Evolutionary conservation across 345 rosid genomes (phyloP).

Genomic region (Lagerstroemia speciosa): DNA sequence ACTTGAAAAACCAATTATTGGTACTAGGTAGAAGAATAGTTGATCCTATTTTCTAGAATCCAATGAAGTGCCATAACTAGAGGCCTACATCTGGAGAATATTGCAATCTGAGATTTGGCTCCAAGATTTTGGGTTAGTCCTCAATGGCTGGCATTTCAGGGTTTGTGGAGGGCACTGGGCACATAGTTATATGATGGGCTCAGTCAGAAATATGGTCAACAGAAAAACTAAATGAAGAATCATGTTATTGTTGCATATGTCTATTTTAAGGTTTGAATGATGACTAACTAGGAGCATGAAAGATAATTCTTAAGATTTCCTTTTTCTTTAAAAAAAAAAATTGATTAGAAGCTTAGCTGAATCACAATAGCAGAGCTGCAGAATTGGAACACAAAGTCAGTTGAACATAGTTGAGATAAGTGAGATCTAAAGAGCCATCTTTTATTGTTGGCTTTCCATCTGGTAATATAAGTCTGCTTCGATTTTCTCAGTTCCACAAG

Average conservation of each 20-base stretch:
- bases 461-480: too few relatives aligned
- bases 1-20: background rate
- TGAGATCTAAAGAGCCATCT: background rate
- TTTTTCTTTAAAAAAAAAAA: too few relatives aligned
- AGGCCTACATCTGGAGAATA: too few relatives aligned
- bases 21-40: background rate
- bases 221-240: background rate
- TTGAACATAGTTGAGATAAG: background rate
- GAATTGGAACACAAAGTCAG: background rate
- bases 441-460: background rate
- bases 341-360: background rate
- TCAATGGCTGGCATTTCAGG: too few relatives aligned
- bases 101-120: too few relatives aligned
- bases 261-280: background rate
- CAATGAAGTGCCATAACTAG: too few relatives aligned
- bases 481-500: too few relatives aligned
- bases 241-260: background rate
- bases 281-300: background rate
- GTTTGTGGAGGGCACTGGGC: too few relatives aligned
- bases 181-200: too few relatives aligned
- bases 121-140: too few relatives aligned
- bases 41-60: too few relatives aligned
- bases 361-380: background rate
- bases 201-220: background rate
- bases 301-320: background rate